Conservation (phyloP, 371 early-diverging fungal genomes). For the Lichtheimia corymbifera region DNA sequence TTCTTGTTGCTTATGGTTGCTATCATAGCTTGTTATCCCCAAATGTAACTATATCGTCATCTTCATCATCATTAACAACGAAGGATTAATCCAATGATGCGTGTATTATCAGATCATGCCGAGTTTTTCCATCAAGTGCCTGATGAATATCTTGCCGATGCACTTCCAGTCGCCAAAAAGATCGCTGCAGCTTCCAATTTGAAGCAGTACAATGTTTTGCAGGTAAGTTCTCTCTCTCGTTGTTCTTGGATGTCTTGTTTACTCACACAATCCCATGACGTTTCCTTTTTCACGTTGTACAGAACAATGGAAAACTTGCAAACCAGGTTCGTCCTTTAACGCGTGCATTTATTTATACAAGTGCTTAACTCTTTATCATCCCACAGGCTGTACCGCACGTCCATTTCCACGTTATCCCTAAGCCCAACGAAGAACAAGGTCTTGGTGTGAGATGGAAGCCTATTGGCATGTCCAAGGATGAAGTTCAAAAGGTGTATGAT, state of each 20-base stretch:
- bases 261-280: too few species aligned
- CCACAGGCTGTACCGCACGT: constrained; percentile 80
- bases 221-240: constrained; percentile 50
- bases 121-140: constrained; percentile 88
- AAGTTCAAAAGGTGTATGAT: constrained; percentile 24
- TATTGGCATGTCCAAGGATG: constrained; percentile 33
- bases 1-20: not conserved
- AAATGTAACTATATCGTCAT: constrained; percentile 59
- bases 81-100: too few species aligned
- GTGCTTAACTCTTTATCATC: not conserved
- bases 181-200: constrained; percentile 73
- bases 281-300: not conserved
- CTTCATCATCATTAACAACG: not conserved
- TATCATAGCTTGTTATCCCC: constrained; percentile 75
- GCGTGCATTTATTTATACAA: not conserved
- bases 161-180: constrained; percentile 90
- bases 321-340: constrained; percentile 52
- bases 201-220: constrained; percentile 87
- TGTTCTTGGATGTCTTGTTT: not conserved
- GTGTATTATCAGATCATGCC: constrained; percentile 73
- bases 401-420: constrained; percentile 92
- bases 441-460: constrained; percentile 71
- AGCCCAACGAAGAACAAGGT: constrained; percentile 69
- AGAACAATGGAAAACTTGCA: constrained; percentile 84
- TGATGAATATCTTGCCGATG: constrained; percentile 81